A percentile compares a stretch with the other conserved stretches of the same genome.
Conservation (phyloP, 1,284 basidiomycete genomes). For the Microbotryum scabiosae region DNA sequence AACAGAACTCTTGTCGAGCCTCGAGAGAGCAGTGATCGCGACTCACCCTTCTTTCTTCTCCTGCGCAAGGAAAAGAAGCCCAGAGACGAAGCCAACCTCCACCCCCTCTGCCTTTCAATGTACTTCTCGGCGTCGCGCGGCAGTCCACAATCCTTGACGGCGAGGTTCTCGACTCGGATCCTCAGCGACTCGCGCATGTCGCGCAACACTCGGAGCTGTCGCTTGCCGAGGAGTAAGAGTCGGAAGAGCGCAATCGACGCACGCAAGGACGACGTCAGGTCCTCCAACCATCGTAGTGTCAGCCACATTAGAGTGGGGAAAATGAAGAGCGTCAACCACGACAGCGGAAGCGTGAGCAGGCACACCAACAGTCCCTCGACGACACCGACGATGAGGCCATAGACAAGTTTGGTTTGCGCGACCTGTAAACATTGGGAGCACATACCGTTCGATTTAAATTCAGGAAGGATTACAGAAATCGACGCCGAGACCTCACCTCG, state of each 20-base stretch:
- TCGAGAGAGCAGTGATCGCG: neutral
- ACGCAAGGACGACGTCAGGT: constrained; percentile 64
- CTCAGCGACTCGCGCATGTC: constrained; percentile 52
- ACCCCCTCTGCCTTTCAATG: constrained; percentile 55
- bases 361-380: constrained; percentile 36
- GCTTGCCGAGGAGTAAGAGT: constrained; percentile 56
- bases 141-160: constrained; percentile 53
- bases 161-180: constrained; percentile 55
- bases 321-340: constrained; percentile 51
- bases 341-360: constrained; percentile 44
- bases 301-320: constrained; percentile 72
- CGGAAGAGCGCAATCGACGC: constrained; percentile 56
- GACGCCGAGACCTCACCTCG: constrained; percentile 12
- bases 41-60: constrained; percentile 57
- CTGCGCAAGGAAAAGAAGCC: constrained; percentile 69
- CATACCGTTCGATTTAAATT: no score
- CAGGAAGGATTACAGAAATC: neutral
- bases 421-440: constrained; percentile 45
- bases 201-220: constrained; percentile 50
- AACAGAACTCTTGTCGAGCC: neutral
- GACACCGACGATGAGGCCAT: constrained; percentile 62
- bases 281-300: constrained; percentile 73
- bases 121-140: constrained; percentile 59
- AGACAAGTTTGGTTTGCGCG: constrained; percentile 76
- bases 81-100: constrained; percentile 58